A percentile compares a stretch with the other conserved stretches of the same genome.
These are phyloP conservation scores for Pseudocercospora eumusae DNA, from an alignment of 2,329 filamentous ascomycete species.

Conservation along the genomic window DNA sequence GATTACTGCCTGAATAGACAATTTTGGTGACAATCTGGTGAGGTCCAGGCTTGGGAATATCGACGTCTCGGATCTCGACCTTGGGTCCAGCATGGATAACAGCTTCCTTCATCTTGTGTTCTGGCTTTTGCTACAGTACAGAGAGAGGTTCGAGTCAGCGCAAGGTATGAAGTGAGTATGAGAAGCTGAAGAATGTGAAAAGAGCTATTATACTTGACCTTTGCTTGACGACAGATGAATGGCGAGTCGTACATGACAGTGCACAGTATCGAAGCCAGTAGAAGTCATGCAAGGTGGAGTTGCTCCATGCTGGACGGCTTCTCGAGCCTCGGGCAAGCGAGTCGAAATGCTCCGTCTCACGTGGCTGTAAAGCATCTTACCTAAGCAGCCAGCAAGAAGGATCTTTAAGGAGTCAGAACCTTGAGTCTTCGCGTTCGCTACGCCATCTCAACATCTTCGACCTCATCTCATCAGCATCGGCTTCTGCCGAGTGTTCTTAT, in stretches of 20 bases:
- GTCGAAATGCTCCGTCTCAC: neutral
- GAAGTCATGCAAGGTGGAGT: constrained; percentile 4
- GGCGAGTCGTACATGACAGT: neutral
- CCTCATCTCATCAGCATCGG: neutral
- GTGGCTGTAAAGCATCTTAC: neutral
- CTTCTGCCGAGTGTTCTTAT: neutral
- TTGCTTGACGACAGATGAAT: constrained; percentile 13
- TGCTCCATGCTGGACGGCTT: neutral
- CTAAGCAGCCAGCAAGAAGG: neutral
- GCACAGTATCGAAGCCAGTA: neutral
- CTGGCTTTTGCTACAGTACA: neutral
- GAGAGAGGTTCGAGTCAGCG: neutral
- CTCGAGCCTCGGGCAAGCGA: neutral
- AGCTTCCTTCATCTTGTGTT: constrained; percentile 42
- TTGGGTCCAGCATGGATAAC: constrained; percentile 39
- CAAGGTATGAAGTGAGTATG: neutral
- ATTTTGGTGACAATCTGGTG: constrained; percentile 39
- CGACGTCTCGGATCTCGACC: constrained; percentile 43
- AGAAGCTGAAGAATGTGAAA: constrained; percentile 15
- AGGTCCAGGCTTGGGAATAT: constrained; percentile 45
- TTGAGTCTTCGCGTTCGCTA: neutral
- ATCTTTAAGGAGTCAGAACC: neutral
- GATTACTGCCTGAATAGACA: constrained; percentile 38
- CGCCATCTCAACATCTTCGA: neutral
- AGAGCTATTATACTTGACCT: constrained; percentile 17